phyloP scores from a whole-genome alignment of 768 basidiomycete genomes.

The Naematelia encephala region DNA sequence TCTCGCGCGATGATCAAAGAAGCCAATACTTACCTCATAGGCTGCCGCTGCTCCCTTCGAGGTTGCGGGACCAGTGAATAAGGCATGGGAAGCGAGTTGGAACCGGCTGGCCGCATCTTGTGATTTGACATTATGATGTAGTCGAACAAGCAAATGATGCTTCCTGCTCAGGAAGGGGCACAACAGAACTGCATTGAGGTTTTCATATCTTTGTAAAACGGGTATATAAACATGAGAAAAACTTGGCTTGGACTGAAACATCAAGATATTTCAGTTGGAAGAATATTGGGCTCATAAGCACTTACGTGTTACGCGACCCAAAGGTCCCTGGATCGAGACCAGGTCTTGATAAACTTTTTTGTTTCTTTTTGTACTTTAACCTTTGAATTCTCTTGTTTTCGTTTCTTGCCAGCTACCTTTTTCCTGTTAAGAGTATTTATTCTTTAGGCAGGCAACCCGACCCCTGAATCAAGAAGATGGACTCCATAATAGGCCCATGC shows the following conservation, averaged over 20 bases:
- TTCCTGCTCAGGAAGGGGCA: too few relatives aligned
- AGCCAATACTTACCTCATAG: constrained; percentile 42
- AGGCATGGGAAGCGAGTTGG: constrained; percentile 42
- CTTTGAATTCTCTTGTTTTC: too few relatives aligned
- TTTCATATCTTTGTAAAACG: too few relatives aligned
- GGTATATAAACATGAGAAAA: too few relatives aligned
- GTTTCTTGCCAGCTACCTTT: too few relatives aligned
- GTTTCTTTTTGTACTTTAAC: background rate
- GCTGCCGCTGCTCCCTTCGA: constrained; percentile 45
- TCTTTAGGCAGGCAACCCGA: too few relatives aligned
- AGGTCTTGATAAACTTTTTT: constrained; percentile 6
- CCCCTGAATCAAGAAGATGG: background rate
- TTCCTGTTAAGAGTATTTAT: too few relatives aligned
- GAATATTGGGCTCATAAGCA: constrained; percentile 11
- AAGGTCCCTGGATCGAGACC: constrained; percentile 15
- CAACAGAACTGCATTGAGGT: too few relatives aligned
- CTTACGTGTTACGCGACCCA: constrained; percentile 4
- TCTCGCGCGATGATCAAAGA: background rate
- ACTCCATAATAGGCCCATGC: too few relatives aligned
- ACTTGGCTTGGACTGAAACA: background rate
- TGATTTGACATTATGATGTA: background rate
- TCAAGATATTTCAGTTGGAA: constrained; percentile 2
- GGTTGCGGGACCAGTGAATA: constrained; percentile 43
- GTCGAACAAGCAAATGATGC: too few relatives aligned
- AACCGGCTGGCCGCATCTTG: constrained; percentile 27